Conservation (phyloP, 2,329 filamentous ascomycete genomes). For the Talaromyces sp. region DNA sequence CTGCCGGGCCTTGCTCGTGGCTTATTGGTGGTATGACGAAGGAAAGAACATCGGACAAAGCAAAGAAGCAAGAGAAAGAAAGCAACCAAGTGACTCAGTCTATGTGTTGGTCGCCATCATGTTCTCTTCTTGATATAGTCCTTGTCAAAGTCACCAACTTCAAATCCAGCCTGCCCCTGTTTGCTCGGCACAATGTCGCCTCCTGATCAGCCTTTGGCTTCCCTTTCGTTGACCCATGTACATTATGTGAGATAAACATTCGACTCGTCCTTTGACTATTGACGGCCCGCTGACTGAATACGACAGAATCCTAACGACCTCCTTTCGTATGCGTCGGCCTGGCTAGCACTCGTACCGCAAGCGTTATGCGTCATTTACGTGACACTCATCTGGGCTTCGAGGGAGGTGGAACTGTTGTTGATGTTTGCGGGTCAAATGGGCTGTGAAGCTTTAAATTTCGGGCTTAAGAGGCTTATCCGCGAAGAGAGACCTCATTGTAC, state of each 20-base stretch:
- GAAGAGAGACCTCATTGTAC: constrained; percentile 80
- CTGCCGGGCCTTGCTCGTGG: not conserved
- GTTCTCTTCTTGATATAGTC: not conserved
- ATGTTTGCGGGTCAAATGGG: constrained; percentile 89
- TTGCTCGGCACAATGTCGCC: constrained; percentile 8
- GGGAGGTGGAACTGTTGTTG: constrained; percentile 81
- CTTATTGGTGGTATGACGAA: not conserved
- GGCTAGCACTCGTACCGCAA: constrained; percentile 89
- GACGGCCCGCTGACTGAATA: not conserved
- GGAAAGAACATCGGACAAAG: not conserved
- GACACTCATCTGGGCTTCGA: constrained; percentile 82
- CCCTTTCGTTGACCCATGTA: constrained; percentile 89
- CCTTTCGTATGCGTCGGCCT: constrained; percentile 82
- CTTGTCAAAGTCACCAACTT: not conserved
- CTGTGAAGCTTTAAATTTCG: constrained; percentile 88
- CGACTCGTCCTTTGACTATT: not conserved
- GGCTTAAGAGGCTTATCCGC: constrained; percentile 83
- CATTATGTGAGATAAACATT: constrained; percentile 65
- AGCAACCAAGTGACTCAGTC: not conserved
- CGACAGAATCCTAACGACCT: constrained; percentile 75
- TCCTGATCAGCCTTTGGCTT: constrained; percentile 61
- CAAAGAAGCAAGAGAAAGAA: not conserved
- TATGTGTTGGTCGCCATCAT: not conserved
- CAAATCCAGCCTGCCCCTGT: not conserved
- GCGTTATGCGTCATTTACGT: constrained; percentile 85